These are phyloP conservation scores for Populus tomentosa DNA, from an alignment of 441 rosid genomes.

Conservation along the genomic window DNA sequence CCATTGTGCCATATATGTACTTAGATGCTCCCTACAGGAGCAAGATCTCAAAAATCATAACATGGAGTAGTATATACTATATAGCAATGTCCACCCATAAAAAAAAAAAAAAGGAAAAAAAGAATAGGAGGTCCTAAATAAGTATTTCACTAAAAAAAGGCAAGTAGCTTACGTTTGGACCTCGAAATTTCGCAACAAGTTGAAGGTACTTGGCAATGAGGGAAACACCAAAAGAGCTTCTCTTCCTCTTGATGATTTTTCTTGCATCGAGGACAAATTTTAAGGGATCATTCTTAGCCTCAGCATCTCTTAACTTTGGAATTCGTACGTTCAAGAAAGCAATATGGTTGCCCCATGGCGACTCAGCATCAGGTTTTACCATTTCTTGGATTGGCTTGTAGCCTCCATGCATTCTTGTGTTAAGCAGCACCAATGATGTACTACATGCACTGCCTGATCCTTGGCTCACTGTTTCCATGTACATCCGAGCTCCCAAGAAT, in stretches of 20 bases:
- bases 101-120: too few relatives aligned
- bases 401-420: constrained; percentile 29
- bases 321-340: constrained; percentile 32
- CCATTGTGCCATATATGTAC: constrained; percentile 15
- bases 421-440: constrained; percentile 42
- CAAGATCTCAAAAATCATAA: background rate
- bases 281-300: constrained; percentile 25
- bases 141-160: too few relatives aligned
- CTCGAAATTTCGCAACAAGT: constrained; percentile 25
- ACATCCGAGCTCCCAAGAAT: constrained; percentile 38
- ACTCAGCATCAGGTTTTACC: constrained; percentile 29
- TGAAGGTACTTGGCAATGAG: constrained; percentile 36
- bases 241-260: constrained; percentile 27
- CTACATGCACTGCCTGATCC: constrained; percentile 3
- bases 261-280: constrained; percentile 27
- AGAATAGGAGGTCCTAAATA: background rate
- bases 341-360: constrained; percentile 1
- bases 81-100: too few relatives aligned
- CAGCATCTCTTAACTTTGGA: constrained; percentile 18
- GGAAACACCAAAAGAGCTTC: constrained; percentile 32
- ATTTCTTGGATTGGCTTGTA: constrained; percentile 45
- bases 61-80: background rate
- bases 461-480: constrained; percentile 28
- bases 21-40: constrained; percentile 21
- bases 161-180: constrained; percentile 37